These are phyloP conservation scores for Bifiguratus adelaidae DNA, from an alignment of 192 early-diverging fungal species.

Conservation along the genomic window DNA sequence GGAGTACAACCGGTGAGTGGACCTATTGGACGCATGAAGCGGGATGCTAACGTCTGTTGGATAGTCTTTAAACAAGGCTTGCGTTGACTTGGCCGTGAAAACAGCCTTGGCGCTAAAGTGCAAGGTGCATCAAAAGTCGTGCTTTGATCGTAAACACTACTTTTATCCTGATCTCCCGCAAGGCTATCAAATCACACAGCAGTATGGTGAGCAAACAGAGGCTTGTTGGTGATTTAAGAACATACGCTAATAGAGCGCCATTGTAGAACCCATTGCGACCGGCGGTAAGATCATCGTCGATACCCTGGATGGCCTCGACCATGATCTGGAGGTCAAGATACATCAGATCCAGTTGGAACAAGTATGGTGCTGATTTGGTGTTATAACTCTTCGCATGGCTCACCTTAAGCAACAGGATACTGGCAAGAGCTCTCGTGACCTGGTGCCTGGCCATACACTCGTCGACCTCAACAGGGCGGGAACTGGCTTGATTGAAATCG, in stretches of 20 bases:
- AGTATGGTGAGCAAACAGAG: slow-evolving; percentile 30
- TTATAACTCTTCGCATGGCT: slow-evolving; percentile 3
- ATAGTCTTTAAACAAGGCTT: slow-evolving; percentile 59
- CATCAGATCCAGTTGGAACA: slow-evolving; percentile 88
- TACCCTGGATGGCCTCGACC: slow-evolving; percentile 43
- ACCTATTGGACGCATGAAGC: neutral
- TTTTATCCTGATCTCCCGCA: slow-evolving; percentile 89
- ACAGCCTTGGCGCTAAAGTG: slow-evolving; percentile 62
- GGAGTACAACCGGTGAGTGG: slow-evolving; percentile 66
- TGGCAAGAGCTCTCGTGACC: slow-evolving; percentile 67
- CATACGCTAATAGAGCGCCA: no score
- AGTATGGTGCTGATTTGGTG: slow-evolving; percentile 5
- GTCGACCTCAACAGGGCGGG: slow-evolving; percentile 86
- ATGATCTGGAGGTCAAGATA: slow-evolving; percentile 46
- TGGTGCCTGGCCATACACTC: slow-evolving; percentile 45
- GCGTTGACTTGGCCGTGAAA: slow-evolving; percentile 59
- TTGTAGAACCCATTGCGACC: slow-evolving; percentile 60
- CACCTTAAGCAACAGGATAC: slow-evolving; percentile 42
- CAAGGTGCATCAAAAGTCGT: slow-evolving; percentile 47
- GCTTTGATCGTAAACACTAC: slow-evolving; percentile 94
- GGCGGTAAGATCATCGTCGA: slow-evolving; percentile 54
- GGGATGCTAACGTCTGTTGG: neutral
- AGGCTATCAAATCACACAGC: slow-evolving; percentile 95
- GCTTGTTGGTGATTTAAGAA: no score
- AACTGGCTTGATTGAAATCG: slow-evolving; percentile 82